A percentile compares a stretch with the other conserved stretches of the same genome.
These are phyloP conservation scores for Tetrapisispora namnaoensis DNA, from an alignment of 805 yeast species.

Conservation along the genomic window DNA sequence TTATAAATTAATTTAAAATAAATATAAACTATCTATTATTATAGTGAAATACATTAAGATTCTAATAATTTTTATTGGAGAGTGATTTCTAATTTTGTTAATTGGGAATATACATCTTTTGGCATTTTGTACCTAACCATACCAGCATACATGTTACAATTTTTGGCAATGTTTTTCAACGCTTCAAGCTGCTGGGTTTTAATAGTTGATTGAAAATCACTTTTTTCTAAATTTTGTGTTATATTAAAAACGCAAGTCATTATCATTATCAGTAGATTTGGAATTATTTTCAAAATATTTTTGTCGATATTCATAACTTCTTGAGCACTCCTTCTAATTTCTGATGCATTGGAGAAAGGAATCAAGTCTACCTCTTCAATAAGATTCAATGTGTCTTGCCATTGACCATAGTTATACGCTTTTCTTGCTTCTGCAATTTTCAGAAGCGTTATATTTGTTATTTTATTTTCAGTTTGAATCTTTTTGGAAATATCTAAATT, in stretches of 20 bases:
- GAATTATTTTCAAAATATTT: conserved; percentile 65
- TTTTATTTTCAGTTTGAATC: conserved; percentile 45
- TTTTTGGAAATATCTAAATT: conserved; percentile 52
- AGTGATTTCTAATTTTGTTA: conserved; percentile 51
- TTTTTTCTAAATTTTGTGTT: conserved; percentile 33
- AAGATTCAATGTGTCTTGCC: conserved; percentile 46
- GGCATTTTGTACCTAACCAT: conserved; percentile 92
- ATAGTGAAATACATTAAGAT: neutral
- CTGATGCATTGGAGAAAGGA: conserved; percentile 50
- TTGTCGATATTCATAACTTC: conserved; percentile 58
- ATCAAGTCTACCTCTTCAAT: conserved; percentile 55
- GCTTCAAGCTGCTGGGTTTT: conserved; percentile 46
- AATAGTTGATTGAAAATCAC: conserved; percentile 35
- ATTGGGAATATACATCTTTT: conserved; percentile 60
- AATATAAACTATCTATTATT: neutral
- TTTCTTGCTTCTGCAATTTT: conserved; percentile 61
- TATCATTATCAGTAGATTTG: conserved; percentile 66
- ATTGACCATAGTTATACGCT: conserved; percentile 43
- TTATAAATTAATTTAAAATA: no score
- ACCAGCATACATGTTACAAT: conserved; percentile 91
- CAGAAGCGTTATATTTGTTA: conserved; percentile 55
- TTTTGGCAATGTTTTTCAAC: conserved; percentile 58
- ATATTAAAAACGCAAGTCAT: conserved; percentile 67
- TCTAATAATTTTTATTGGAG: conserved; percentile 7
- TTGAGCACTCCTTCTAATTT: conserved; percentile 59